Conservation (phyloP, 805 yeast species). For the Wickerhamomyces hampshirensis region DNA sequence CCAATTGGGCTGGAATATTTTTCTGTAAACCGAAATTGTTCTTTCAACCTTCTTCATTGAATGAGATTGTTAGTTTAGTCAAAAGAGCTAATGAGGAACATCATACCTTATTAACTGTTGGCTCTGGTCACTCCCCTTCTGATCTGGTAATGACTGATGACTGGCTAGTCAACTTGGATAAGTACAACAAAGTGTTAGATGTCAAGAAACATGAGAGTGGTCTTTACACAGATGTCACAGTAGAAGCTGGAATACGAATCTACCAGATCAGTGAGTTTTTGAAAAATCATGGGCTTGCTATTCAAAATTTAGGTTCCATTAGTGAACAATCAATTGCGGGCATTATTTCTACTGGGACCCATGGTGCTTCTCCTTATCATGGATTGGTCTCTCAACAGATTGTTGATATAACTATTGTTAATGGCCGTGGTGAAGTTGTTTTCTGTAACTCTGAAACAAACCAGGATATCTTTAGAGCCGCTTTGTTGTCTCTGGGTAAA, state of each 20-base stretch:
- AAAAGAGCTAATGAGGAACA: conserved; percentile 52
- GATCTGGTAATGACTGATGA: conserved; percentile 82
- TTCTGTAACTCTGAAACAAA: conserved; percentile 49
- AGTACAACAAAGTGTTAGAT: conserved; percentile 51
- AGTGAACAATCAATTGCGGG: conserved; percentile 94
- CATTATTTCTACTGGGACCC: conserved; percentile 94
- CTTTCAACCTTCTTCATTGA: conserved; percentile 70
- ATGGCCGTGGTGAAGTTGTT: conserved; percentile 69
- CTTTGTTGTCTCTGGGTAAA: conserved; percentile 81
- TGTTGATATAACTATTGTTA: conserved; percentile 70
- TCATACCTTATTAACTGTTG: conserved; percentile 77
- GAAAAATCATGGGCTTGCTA: conserved; percentile 60
- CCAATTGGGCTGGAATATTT: conserved; percentile 88
- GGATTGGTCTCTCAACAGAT: conserved; percentile 87
- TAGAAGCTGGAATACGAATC: conserved; percentile 88
- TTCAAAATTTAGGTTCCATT: conserved; percentile 91
- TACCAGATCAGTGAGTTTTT: conserved; percentile 67
- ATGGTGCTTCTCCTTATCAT: conserved; percentile 91
- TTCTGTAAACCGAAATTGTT: conserved; percentile 68
- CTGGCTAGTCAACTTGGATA: conserved; percentile 86
- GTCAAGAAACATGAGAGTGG: conserved; percentile 48
- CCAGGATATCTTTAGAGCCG: conserved; percentile 71
- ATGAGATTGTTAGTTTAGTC: conserved; percentile 66
- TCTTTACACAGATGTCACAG: conserved; percentile 80
- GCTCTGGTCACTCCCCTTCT: conserved; percentile 95